Conservation (phyloP, 1,284 basidiomycete species). For the Ganoderma lingzhi region DNA sequence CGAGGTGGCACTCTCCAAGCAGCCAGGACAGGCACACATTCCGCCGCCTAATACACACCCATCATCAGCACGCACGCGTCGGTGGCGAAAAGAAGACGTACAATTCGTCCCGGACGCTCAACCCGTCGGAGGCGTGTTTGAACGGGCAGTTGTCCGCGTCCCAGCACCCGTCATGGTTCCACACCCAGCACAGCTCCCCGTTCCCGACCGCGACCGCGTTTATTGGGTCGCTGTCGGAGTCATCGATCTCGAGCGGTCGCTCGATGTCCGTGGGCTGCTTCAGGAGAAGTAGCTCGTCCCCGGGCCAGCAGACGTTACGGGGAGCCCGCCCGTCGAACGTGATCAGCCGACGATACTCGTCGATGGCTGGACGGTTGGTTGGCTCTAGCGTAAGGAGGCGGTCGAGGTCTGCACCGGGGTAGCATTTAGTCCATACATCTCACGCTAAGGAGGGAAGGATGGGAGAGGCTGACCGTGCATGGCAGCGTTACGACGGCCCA, state of each 20-base stretch:
- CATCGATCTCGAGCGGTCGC: background rate
- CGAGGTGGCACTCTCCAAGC: constrained; percentile 40
- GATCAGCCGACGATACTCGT: background rate
- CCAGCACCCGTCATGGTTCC: constrained; percentile 57
- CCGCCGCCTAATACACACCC: constrained; percentile 38
- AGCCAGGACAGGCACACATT: constrained; percentile 51
- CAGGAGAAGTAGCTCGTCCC: background rate
- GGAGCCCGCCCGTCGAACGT: background rate
- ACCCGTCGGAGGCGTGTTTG: constrained; percentile 59
- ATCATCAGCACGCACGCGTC: background rate
- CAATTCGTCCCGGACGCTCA: constrained; percentile 59
- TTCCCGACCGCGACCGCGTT: background rate
- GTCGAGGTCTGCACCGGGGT: background rate
- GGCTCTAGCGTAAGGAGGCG: background rate
- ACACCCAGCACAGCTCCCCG: background rate
- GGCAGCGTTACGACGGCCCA: constrained; percentile 44
- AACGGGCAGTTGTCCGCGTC: constrained; percentile 49
- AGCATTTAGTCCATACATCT: background rate
- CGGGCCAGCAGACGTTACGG: background rate
- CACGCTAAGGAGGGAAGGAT: constrained; percentile 35
- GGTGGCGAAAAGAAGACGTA: constrained; percentile 45
- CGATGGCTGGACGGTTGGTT: background rate
- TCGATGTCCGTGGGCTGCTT: background rate
- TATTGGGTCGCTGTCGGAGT: background rate
- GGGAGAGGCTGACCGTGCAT: constrained; percentile 38